Evolutionary conservation across 2,329 filamentous ascomycete genomes (phyloP), one percentile per base, ranked within the genome.

Genomic region (Aspergillus candidus): DNA sequence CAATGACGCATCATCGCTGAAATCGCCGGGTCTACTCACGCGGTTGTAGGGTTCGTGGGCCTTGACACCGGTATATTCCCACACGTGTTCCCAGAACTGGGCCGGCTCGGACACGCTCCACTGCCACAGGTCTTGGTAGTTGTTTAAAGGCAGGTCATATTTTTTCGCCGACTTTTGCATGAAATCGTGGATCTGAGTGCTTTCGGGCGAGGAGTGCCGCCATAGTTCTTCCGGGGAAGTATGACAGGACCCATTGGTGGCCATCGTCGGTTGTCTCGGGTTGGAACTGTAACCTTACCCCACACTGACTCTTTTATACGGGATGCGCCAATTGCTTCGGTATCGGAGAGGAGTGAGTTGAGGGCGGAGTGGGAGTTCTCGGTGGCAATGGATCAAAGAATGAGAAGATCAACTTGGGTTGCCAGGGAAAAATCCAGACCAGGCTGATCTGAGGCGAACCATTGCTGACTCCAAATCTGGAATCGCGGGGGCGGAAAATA

Each of bases 1-100:
- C 27, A 27, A 32, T 32, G 27, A 31, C 22, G n/a, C 15, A 13
- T 30, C 10, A 11, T 27, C 22, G 32, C 11, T 13, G 14, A 27
- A 32, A 15, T 11, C 8, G 15, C 13, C 15, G 10, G 6, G 22
- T 38, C 7, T 18, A 52, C 65, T 51, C 50, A 72, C 68, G 22
- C 56, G 58, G 10, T 63, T 49, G 50, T 70, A 90, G 6, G 72
- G 66, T 56, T 72, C 73, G 17, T 85, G 84, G 4, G 86, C 80
- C 51, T 75, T 81, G 54, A 97, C 77, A 35, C 85, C 85, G 3
- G 86, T 86, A 66, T 85, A 90, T 34, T 86, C 74, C 90, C 90
- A 96, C 8, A 88, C 78, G 43, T 89, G 83, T 39, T 78, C 81
- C 91, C 91, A 97, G 65, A 96, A 94, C 1, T 76, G 71, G 17